These are phyloP conservation scores for Trichoderma aggressivum DNA, from an alignment of 2,329 filamentous ascomycete species.

Conservation along the genomic window DNA sequence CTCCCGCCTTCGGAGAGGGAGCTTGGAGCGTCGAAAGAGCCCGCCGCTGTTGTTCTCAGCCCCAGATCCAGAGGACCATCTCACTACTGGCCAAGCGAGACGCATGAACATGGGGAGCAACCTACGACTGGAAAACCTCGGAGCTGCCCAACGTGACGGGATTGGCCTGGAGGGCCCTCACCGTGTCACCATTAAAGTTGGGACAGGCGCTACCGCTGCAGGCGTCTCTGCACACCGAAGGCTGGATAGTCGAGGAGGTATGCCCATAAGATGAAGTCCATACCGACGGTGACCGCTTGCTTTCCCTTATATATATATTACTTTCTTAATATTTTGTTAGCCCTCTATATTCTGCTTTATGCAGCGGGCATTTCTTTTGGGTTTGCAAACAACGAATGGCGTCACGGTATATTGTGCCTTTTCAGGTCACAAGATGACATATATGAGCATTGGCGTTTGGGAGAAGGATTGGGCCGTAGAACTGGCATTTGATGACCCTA, in stretches of 20 bases:
- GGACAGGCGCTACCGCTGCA: constrained; percentile 23
- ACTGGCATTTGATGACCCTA: background rate
- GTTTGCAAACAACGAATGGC: background rate
- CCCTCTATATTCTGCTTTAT: background rate
- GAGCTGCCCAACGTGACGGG: constrained; percentile 26
- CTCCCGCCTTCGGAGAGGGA: constrained; percentile 50
- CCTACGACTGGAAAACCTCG: constrained; percentile 31
- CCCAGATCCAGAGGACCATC: constrained; percentile 38
- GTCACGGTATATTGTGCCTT: background rate
- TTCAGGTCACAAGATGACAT: background rate
- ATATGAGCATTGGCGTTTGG: constrained; percentile 12
- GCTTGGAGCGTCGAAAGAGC: constrained; percentile 48
- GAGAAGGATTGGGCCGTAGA: background rate
- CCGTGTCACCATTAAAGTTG: constrained; percentile 39
- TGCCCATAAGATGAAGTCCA: constrained; percentile 30
- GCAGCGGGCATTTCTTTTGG: background rate
- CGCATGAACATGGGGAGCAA: constrained; percentile 54
- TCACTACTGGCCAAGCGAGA: constrained; percentile 55
- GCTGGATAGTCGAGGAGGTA: constrained; percentile 30
- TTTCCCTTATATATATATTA: background rate
- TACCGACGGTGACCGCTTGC: background rate
- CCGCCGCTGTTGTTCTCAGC: constrained; percentile 54
- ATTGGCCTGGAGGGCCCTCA: constrained; percentile 28
- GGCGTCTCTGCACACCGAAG: constrained; percentile 26
- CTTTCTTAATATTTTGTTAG: background rate